Conservation (phyloP, 2,329 filamentous ascomycete genomes). For the Hortaea sp. region DNA sequence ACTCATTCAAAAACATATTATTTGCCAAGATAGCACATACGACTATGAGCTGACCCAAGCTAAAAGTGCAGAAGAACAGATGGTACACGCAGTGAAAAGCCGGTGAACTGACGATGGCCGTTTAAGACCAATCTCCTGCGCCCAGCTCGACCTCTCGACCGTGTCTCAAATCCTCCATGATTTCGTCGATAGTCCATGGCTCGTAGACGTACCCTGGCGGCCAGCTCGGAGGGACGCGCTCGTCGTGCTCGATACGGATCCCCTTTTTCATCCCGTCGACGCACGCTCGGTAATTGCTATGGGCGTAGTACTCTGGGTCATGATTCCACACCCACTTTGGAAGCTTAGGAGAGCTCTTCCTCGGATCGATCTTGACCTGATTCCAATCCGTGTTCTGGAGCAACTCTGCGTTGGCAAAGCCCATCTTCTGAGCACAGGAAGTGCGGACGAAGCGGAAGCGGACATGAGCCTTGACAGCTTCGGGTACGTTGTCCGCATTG, state of each 20-base stretch:
- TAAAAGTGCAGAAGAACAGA: too few relatives aligned
- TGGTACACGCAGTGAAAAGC: too few relatives aligned
- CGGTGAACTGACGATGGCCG: too few relatives aligned
- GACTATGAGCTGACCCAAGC: too few relatives aligned
- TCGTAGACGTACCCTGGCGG: slow-evolving; percentile 24
- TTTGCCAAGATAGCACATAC: too few relatives aligned
- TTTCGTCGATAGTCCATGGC: slow-evolving; percentile 34
- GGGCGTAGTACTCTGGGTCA: slow-evolving; percentile 36
- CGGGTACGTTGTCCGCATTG: slow-evolving; percentile 29
- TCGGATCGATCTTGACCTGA: slow-evolving; percentile 37
- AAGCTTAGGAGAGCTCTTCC: slow-evolving; percentile 33
- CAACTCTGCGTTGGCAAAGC: slow-evolving; percentile 38
- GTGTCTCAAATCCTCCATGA: slow-evolving; percentile 29
- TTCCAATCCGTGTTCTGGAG: slow-evolving; percentile 40
- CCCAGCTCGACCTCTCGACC: slow-evolving; percentile 27
- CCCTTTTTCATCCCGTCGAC: slow-evolving; percentile 33
- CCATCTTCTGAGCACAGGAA: slow-evolving; percentile 39
- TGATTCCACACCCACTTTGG: slow-evolving; percentile 38
- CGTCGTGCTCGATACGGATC: slow-evolving; percentile 32
- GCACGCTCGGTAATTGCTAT: slow-evolving; percentile 33
- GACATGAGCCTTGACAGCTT: slow-evolving; percentile 10
- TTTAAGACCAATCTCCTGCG: slow-evolving; percentile 19
- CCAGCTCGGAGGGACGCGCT: slow-evolving; percentile 32
- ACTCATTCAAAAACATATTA: too few relatives aligned
- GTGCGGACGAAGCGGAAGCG: slow-evolving; percentile 34